Evolutionary conservation across 306 rosid species (phyloP).

Genomic region (Astragalus glycyphyllos): DNA sequence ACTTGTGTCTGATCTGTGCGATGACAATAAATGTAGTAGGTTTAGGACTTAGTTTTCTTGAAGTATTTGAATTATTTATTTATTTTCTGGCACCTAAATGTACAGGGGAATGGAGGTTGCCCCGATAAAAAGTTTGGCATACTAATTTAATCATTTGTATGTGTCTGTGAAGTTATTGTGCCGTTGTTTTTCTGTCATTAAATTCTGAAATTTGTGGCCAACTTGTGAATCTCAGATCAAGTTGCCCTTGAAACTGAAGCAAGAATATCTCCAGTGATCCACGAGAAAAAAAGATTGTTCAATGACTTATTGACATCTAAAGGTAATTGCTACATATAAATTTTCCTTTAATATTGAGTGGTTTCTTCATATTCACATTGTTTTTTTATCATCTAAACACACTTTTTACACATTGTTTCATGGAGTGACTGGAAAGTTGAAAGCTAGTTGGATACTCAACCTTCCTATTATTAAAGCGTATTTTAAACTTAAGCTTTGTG

Average conservation of each 20-base stretch:
- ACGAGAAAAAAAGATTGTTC: conserved; percentile 89
- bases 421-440: conserved; percentile 6
- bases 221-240: conserved; percentile 66
- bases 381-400: background rate
- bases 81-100: background rate
- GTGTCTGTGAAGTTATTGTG: conserved; percentile 3
- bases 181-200: conserved; percentile 34
- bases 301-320: conserved; percentile 95
- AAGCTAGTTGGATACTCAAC: conserved; percentile 25
- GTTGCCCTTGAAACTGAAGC: conserved; percentile 84
- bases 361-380: conserved; percentile 30
- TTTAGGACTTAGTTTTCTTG: conserved; percentile 34
- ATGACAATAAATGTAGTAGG: conserved; percentile 15
- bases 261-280: conserved; percentile 82
- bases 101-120: background rate
- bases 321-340: conserved; percentile 63
- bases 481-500: conserved; percentile 23
- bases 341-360: conserved; percentile 33
- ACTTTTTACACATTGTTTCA: conserved; percentile 4
- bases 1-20: conserved; percentile 31
- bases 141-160: conserved; percentile 14
- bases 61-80: conserved; percentile 3
- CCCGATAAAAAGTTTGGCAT: background rate
- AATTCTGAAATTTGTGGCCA: conserved; percentile 41
- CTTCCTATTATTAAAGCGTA: conserved; percentile 34